Evolutionary conservation across 2,329 filamentous ascomycete species (phyloP), one percentile per base, ranked within the genome.

Genomic region (Plectosphaerella cucumerina): DNA sequence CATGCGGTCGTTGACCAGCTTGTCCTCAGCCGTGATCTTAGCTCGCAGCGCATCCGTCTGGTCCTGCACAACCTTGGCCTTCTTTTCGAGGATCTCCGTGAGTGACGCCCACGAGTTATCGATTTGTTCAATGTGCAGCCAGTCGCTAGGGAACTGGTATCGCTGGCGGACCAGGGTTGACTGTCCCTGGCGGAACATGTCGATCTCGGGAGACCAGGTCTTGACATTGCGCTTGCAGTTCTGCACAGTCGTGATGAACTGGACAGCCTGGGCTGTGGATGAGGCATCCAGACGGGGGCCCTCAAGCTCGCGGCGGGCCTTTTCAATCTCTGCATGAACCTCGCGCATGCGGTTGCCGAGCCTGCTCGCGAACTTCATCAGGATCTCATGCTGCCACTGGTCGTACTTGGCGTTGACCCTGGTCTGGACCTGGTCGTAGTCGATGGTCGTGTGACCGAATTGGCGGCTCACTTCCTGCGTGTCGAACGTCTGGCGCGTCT

Each of bases 381-480:
- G 77, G 50, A 99, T 96, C 58, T 99, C 94, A 61, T 97, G 90
- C 68, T 99, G 94, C 94, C 95, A 99, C 68, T 97, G 93, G 65
- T 99, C 95, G 65, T 99, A 99, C 68, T 97, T 99, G 61, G 91
- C 90, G 62, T 97, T 99, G 68, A 99, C 94, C 70, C 96, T 97
- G 51, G 93, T 90, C 70, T 99, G 95, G 0, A 99, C 94, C 69
- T 99, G 95, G 62, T 97, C 94, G 63, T 99, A 99, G 67, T 99
- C 93, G 62, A 99, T 91, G 4, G 88, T 90, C 49, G 97, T 85
- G 68, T 96, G 93, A 5, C 94, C 94, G 65, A 99, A 99, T 1
- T 87, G 88, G 37, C 89, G 87, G 68, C 87, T 94, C 57, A 95
- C 90, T 65, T 97, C 94, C 9, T 93, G 95, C 1, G 93, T 99